Evolutionary conservation across 495 filamentous ascomycete genomes (phyloP).

Genomic region (Penicillium subrubescens): DNA sequence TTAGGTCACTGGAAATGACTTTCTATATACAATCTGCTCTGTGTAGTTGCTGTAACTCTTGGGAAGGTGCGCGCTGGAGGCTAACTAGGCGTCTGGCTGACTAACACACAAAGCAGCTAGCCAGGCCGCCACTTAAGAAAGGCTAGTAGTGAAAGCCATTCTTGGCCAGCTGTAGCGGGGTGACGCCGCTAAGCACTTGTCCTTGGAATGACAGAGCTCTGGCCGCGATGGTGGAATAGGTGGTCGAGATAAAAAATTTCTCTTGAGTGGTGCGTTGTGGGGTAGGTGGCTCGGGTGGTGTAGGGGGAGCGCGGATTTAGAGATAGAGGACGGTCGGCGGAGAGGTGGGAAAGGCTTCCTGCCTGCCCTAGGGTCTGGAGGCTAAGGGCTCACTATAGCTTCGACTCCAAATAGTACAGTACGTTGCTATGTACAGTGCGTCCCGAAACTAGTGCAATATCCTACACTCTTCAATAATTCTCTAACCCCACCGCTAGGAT

Average conservation of each 20-base stretch:
- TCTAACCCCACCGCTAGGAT: too few relatives aligned
- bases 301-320: neutral
- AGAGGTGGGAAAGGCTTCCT: neutral
- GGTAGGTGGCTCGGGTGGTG: slow-evolving; percentile 2
- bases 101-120: slow-evolving; percentile 13
- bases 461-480: too few relatives aligned
- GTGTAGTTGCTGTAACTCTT: slow-evolving; percentile 12
- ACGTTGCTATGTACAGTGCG: too few relatives aligned
- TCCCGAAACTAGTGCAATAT: too few relatives aligned
- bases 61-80: slow-evolving; percentile 6
- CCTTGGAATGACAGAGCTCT: slow-evolving; percentile 9
- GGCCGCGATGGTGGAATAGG: slow-evolving; percentile 9
- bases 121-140: neutral
- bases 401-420: too few relatives aligned
- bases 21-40: slow-evolving; percentile 13
- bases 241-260: slow-evolving; percentile 4
- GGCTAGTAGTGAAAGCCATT: slow-evolving; percentile 5
- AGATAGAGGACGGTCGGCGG: slow-evolving; percentile 2
- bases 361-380: neutral
- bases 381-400: neutral
- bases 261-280: neutral
- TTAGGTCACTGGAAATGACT: slow-evolving; percentile 11
- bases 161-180: slow-evolving; percentile 8
- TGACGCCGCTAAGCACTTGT: slow-evolving; percentile 7
- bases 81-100: slow-evolving; percentile 6